These are phyloP conservation scores for Alternaria solani DNA, from an alignment of 2,329 filamentous ascomycete species.

Conservation along the genomic window DNA sequence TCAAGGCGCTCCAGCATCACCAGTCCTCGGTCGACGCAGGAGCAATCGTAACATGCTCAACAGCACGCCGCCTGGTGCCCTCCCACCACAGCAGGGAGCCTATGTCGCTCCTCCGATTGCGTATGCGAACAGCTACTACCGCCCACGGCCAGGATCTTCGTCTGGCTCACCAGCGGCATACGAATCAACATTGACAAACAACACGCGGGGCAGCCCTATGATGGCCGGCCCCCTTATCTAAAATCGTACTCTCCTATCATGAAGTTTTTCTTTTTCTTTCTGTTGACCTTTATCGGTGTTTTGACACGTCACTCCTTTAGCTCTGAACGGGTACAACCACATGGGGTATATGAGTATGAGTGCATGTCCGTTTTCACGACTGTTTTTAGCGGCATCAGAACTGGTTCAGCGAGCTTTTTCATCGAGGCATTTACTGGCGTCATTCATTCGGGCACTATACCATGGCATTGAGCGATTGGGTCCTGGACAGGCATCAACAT, in stretches of 20 bases:
- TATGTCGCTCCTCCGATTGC: slow-evolving; percentile 34
- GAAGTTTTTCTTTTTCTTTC: not conserved
- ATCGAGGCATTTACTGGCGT: slow-evolving; percentile 29
- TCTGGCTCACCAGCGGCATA: slow-evolving; percentile 27
- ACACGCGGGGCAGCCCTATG: slow-evolving; percentile 41
- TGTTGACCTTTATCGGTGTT: not conserved
- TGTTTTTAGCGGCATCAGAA: slow-evolving; percentile 40
- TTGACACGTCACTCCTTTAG: slow-evolving; percentile 12
- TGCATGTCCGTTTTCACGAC: slow-evolving; percentile 3
- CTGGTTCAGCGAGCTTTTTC: slow-evolving; percentile 15
- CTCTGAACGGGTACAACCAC: slow-evolving; percentile 7
- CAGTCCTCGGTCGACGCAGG: slow-evolving; percentile 42
- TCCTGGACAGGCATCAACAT: slow-evolving; percentile 2
- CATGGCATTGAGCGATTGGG: slow-evolving; percentile 23
- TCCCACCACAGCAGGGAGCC: slow-evolving; percentile 33
- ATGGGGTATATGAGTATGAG: not conserved
- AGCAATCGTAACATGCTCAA: slow-evolving; percentile 48
- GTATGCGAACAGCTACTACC: slow-evolving; percentile 43
- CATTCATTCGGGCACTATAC: slow-evolving; percentile 28
- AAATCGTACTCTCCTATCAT: slow-evolving; percentile 4
- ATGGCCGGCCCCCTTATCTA: slow-evolving; percentile 46
- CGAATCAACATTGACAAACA: slow-evolving; percentile 38
- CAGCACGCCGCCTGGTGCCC: slow-evolving; percentile 31
- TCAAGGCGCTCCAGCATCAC: slow-evolving; percentile 37
- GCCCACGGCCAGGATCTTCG: slow-evolving; percentile 38